Percentiles rank a stretch among this genome's conserved stretches.
Evolutionary conservation across 2,329 filamentous ascomycete species (phyloP).

Genomic region (Clarireedia hainanense): DNA sequence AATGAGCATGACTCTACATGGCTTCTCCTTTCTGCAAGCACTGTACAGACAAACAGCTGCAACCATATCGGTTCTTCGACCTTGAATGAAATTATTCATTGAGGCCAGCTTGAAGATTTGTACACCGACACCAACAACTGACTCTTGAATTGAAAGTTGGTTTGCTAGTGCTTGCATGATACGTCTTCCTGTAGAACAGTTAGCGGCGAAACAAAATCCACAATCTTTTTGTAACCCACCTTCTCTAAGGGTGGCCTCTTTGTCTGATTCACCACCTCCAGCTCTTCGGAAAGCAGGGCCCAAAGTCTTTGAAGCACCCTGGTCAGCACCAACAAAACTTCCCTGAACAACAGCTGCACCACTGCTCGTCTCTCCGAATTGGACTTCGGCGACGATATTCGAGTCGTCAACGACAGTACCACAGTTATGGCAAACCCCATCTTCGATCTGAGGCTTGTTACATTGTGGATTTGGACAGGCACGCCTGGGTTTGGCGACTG

Average conservation of each 20-base stretch:
- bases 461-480: slow-evolving; percentile 53
- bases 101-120: slow-evolving; percentile 72
- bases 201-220: background rate
- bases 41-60: slow-evolving; percentile 88
- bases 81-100: slow-evolving; percentile 72
- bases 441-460: slow-evolving; percentile 52
- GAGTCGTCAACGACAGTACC: slow-evolving; percentile 77
- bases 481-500: slow-evolving; percentile 10
- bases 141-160: slow-evolving; percentile 52
- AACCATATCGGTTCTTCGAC: slow-evolving; percentile 76
- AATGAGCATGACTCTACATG: slow-evolving; percentile 86
- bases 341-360: slow-evolving; percentile 89
- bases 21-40: slow-evolving; percentile 70
- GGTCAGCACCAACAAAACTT: slow-evolving; percentile 77
- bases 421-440: slow-evolving; percentile 72
- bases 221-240: slow-evolving; percentile 18
- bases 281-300: slow-evolving; percentile 54
- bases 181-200: slow-evolving; percentile 28
- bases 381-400: slow-evolving; percentile 87
- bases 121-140: slow-evolving; percentile 55
- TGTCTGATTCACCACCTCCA: slow-evolving; percentile 48
- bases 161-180: slow-evolving; percentile 56
- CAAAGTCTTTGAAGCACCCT: slow-evolving; percentile 49
- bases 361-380: slow-evolving; percentile 78
- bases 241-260: slow-evolving; percentile 52